Percentiles rank a stretch among this genome's conserved stretches.
These are phyloP conservation scores for Termitomyces sp. DNA, from an alignment of 768 basidiomycete genomes.

Conservation along the genomic window DNA sequence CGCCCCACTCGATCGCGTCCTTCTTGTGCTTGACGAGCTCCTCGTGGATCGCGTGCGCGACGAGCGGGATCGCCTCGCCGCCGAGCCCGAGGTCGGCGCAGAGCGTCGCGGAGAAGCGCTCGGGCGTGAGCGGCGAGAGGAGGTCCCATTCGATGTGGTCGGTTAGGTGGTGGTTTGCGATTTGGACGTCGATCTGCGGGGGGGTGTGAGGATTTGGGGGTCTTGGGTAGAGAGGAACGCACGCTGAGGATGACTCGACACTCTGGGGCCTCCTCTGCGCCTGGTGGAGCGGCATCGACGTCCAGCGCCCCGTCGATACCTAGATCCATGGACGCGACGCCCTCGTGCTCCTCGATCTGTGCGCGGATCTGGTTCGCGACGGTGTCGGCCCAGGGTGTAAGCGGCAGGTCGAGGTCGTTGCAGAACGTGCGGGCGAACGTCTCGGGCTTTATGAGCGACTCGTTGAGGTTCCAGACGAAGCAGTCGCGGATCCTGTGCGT, in stretches of 20 bases:
- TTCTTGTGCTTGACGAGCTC: constrained; percentile 95
- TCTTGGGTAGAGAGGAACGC: constrained; percentile 22
- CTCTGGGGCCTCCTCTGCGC: constrained; percentile 61
- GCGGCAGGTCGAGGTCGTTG: constrained; percentile 78
- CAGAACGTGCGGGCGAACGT: constrained; percentile 86
- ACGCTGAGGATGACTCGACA: constrained; percentile 83
- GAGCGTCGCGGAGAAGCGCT: constrained; percentile 75
- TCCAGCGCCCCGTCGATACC: constrained; percentile 55
- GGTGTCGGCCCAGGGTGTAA: constrained; percentile 64
- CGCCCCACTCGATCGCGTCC: constrained; percentile 92
- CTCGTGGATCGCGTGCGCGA: constrained; percentile 93
- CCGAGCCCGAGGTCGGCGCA: constrained; percentile 84
- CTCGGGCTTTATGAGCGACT: constrained; percentile 81
- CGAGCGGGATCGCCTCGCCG: constrained; percentile 83
- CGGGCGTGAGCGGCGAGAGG: constrained; percentile 87
- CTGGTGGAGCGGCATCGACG: constrained; percentile 35
- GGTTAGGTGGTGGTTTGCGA: constrained; percentile 84
- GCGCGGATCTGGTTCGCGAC: constrained; percentile 85
- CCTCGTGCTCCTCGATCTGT: constrained; percentile 89
- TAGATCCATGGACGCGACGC: constrained; percentile 74
- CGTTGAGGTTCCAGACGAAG: constrained; percentile 95
- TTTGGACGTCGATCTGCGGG: constrained; percentile 90
- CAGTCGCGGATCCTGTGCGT: constrained; percentile 90
- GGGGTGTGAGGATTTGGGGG: not conserved
- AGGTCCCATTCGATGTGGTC: constrained; percentile 99